Percentiles rank a stretch among this genome's conserved stretches.
Evolutionary conservation across 225 moss, liverwort and hornwort species (phyloP).

Genomic region (Takakia lepidozioides): DNA sequence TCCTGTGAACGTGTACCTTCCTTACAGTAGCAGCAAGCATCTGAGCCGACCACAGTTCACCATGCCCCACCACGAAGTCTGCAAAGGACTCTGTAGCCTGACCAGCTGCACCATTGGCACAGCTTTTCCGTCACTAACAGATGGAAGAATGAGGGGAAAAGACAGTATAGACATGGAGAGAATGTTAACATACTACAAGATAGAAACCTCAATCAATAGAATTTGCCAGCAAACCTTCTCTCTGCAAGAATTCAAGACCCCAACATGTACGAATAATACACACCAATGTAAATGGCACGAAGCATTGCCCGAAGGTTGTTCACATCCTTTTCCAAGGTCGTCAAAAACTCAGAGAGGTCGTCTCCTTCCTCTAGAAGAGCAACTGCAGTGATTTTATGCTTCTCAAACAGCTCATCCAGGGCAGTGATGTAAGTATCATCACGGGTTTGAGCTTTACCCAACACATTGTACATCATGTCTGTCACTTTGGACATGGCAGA

Average conservation of each 20-base stretch:
- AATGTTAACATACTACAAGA: too few relatives aligned
- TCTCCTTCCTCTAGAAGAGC: constrained; percentile 59
- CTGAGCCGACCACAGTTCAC: constrained; percentile 94
- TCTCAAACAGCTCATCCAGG: constrained; percentile 57
- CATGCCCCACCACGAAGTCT: constrained; percentile 91
- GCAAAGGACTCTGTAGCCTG: constrained; percentile 82
- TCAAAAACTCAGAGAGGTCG: constrained; percentile 57
- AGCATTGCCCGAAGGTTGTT: constrained; percentile 85
- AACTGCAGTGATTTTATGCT: constrained; percentile 63
- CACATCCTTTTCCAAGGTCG: constrained; percentile 51
- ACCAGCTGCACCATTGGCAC: constrained; percentile 80
- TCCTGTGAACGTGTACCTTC: too few relatives aligned
- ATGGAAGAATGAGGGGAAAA: too few relatives aligned
- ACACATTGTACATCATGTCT: constrained; percentile 91
- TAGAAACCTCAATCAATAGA: too few relatives aligned
- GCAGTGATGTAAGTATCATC: constrained; percentile 58
- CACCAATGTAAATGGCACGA: constrained; percentile 91
- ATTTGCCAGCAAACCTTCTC: too few relatives aligned
- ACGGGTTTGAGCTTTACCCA: constrained; percentile 71
- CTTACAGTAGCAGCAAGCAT: constrained; percentile 88
- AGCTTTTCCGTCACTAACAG: too few relatives aligned
- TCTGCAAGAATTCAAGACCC: too few relatives aligned
- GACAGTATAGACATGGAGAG: too few relatives aligned
- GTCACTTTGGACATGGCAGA: constrained; percentile 99
- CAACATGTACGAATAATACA: too few relatives aligned